Evolutionary conservation across 495 filamentous ascomycete genomes (phyloP).

Genomic region (Neurospora hispaniola): DNA sequence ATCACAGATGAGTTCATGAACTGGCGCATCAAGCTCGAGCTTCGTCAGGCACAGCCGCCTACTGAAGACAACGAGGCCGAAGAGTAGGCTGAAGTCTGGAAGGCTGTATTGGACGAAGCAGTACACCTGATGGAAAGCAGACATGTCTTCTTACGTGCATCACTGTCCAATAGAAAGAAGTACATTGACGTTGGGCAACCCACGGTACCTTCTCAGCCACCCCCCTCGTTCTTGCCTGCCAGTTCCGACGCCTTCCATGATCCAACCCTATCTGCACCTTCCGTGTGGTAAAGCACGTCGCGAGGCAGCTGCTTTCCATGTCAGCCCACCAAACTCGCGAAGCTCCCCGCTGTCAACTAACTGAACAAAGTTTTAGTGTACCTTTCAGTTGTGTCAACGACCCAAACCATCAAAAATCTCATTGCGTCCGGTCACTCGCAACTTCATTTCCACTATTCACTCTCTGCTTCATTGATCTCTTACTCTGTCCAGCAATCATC

Average conservation of each 20-base stretch:
- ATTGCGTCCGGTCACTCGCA: not conserved
- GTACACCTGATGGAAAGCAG: not conserved
- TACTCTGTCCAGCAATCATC: not conserved
- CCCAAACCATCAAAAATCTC: not conserved
- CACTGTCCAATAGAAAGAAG: not conserved
- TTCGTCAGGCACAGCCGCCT: conserved; percentile 8
- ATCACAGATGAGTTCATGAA: conserved; percentile 64
- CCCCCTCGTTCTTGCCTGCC: not conserved
- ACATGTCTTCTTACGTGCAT: not conserved
- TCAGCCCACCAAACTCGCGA: too few species aligned
- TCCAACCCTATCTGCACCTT: not conserved
- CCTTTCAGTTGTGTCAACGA: not conserved
- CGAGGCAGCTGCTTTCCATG: not conserved
- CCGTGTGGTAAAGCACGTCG: not conserved
- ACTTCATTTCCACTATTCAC: not conserved
- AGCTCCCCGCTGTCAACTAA: too few species aligned
- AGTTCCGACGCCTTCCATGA: not conserved
- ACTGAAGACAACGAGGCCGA: not conserved
- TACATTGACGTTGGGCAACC: not conserved
- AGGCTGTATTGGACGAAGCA: not conserved
- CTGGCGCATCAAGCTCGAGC: conserved; percentile 51
- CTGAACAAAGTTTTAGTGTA: too few species aligned
- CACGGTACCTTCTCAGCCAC: not conserved
- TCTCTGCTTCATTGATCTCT: not conserved
- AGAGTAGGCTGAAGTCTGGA: not conserved